Conservation (phyloP, 2,329 filamentous ascomycete genomes). For the Aspergillus latus region DNA sequence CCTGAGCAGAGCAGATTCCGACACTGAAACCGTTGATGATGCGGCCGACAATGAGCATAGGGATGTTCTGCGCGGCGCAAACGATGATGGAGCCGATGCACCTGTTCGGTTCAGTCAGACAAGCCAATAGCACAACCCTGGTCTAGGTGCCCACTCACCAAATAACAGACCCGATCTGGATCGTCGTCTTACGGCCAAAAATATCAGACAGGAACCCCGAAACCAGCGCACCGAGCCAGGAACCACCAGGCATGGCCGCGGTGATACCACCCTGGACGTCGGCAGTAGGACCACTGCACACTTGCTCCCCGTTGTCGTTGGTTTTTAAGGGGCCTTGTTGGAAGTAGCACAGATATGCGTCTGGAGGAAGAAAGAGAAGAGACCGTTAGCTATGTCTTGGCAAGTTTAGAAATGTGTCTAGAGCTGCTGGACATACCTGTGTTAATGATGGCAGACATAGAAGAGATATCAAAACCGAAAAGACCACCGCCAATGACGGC, state of each 20-base stretch:
- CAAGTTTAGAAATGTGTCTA: too few relatives aligned
- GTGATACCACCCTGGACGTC: slow-evolving; percentile 68
- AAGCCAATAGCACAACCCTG: neutral
- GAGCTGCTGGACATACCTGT: slow-evolving; percentile 36
- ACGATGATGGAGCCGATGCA: slow-evolving; percentile 60
- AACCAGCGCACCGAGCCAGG: slow-evolving; percentile 60
- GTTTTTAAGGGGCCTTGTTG: slow-evolving; percentile 49
- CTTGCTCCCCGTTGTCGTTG: slow-evolving; percentile 27
- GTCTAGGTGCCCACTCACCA: slow-evolving; percentile 39
- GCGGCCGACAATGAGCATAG: slow-evolving; percentile 70
- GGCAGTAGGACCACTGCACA: slow-evolving; percentile 47
- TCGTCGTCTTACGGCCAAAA: slow-evolving; percentile 54
- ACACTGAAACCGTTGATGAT: slow-evolving; percentile 71
- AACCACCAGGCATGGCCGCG: slow-evolving; percentile 71
- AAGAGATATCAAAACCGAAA: slow-evolving; percentile 77
- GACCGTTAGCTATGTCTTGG: too few relatives aligned
- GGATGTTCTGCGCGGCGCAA: slow-evolving; percentile 63
- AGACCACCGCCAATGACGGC: slow-evolving; percentile 65
- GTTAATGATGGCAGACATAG: slow-evolving; percentile 68
- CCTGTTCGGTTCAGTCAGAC: slow-evolving; percentile 30
- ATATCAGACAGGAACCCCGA: slow-evolving; percentile 58
- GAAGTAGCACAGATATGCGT: slow-evolving; percentile 72
- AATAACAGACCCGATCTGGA: slow-evolving; percentile 54
- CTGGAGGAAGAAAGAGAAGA: slow-evolving; percentile 5
- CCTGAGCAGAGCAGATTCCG: slow-evolving; percentile 70